Evolutionary conservation across 2,329 filamentous ascomycete species (phyloP).

Genomic region (Talaromyces sp.): DNA sequence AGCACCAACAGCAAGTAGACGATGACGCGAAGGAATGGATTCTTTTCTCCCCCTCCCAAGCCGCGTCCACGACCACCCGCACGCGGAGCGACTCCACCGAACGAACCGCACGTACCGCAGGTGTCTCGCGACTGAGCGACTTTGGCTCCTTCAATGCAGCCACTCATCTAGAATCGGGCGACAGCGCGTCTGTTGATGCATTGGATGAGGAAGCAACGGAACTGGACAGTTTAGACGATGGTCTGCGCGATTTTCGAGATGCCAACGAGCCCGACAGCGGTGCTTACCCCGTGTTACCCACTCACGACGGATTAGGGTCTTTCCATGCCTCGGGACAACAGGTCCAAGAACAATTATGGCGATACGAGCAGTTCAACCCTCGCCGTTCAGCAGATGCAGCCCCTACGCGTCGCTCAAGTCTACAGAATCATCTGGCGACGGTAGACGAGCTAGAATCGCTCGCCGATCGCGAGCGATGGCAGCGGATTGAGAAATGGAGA

Average conservation of each 20-base stretch:
- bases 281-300: conserved; percentile 67
- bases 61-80: conserved; percentile 60
- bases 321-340: conserved; percentile 64
- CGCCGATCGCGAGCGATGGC: conserved; percentile 70
- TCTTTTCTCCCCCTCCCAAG: conserved; percentile 76
- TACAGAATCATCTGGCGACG: conserved; percentile 55
- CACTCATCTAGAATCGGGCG: conserved; percentile 46
- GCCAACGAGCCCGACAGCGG: conserved; percentile 54
- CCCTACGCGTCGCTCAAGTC: conserved; percentile 52
- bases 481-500: conserved; percentile 87
- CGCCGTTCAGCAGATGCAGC: conserved; percentile 53
- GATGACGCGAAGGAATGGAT: conserved; percentile 92
- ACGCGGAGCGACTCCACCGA: conserved; percentile 64
- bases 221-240: conserved; percentile 88
- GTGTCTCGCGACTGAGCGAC: conserved; percentile 72
- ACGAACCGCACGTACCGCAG: conserved; percentile 63
- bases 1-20: conserved; percentile 34
- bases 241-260: conserved; percentile 81
- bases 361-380: conserved; percentile 82
- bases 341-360: conserved; percentile 81
- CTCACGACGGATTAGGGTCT: conserved; percentile 85
- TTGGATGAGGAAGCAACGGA: conserved; percentile 60
- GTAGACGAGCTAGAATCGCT: conserved; percentile 54
- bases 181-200: conserved; percentile 43
- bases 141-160: conserved; percentile 71